These are phyloP conservation scores for Aureobasidium sp. DNA, from an alignment of 2,329 filamentous ascomycete genomes.

Conservation along the genomic window DNA sequence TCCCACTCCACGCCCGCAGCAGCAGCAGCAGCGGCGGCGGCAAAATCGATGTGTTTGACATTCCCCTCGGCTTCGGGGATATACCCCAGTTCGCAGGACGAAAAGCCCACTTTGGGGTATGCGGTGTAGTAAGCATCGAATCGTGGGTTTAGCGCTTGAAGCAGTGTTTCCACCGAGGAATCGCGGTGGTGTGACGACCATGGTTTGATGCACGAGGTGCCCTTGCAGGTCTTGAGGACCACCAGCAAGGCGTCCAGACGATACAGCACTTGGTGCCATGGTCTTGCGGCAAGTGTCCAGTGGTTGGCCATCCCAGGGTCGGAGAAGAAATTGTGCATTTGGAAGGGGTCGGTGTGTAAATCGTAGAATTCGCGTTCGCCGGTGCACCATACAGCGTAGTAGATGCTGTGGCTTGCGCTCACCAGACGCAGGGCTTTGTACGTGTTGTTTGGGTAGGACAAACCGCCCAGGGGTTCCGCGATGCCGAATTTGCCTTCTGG, in stretches of 20 bases:
- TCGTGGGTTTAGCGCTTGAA: slow-evolving; percentile 19
- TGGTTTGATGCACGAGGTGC: slow-evolving; percentile 21
- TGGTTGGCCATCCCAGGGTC: neutral
- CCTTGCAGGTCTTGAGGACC: slow-evolving; percentile 27
- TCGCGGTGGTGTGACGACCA: slow-evolving; percentile 24
- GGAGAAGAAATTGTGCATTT: slow-evolving; percentile 16
- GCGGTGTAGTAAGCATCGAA: slow-evolving; percentile 26
- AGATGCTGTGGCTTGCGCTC: slow-evolving; percentile 43
- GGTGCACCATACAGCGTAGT: slow-evolving; percentile 61
- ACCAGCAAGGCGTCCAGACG: slow-evolving; percentile 26
- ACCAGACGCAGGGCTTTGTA: slow-evolving; percentile 26
- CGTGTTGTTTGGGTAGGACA: slow-evolving; percentile 19
- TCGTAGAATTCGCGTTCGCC: slow-evolving; percentile 60
- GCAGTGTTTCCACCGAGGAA: slow-evolving; percentile 20
- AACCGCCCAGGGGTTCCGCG: slow-evolving; percentile 13
- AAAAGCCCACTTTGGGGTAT: slow-evolving; percentile 37
- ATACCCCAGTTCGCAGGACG: slow-evolving; percentile 11
- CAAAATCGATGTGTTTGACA: neutral
- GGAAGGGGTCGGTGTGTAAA: slow-evolving; percentile 13
- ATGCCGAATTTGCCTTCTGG: slow-evolving; percentile 25
- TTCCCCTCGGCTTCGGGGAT: slow-evolving; percentile 10
- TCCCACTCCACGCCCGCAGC: neutral
- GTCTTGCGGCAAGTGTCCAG: neutral
- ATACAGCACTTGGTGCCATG: slow-evolving; percentile 2
- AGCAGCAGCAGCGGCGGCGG: too few relatives aligned